Evolutionary conservation across 2,329 filamentous ascomycete genomes (phyloP).

Genomic region (Pseudogymnoascus sp.): DNA sequence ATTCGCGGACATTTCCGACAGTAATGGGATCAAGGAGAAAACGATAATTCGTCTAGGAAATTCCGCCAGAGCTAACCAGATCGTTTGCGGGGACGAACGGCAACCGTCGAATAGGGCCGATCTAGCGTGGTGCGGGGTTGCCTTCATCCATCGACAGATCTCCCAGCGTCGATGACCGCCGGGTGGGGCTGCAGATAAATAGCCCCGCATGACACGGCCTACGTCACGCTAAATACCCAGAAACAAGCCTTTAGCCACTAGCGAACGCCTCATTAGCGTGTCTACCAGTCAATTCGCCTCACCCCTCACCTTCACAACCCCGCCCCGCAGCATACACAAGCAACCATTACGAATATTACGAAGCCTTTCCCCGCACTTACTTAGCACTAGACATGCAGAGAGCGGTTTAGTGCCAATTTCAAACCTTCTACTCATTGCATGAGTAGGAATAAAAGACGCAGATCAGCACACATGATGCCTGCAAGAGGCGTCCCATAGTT

Average conservation of each 20-base stretch:
- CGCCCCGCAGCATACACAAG: conserved; percentile 20
- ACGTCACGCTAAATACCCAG: background rate
- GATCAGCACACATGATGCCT: background rate
- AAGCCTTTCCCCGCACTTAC: background rate
- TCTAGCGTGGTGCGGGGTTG: background rate
- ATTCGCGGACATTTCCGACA: background rate
- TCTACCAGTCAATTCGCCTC: conserved; percentile 10
- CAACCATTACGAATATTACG: background rate
- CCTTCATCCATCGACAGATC: background rate
- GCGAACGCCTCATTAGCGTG: conserved; percentile 22
- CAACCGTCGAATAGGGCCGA: background rate
- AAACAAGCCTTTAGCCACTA: conserved; percentile 32
- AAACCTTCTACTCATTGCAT: background rate
- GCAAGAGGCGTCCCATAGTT: no score
- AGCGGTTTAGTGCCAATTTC: background rate
- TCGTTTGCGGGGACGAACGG: background rate
- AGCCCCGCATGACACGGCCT: background rate
- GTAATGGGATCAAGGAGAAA: background rate
- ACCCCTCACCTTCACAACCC: background rate
- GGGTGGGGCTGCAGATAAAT: background rate
- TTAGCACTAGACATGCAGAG: background rate
- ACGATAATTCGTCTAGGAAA: no score
- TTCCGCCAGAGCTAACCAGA: background rate
- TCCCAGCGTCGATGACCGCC: background rate
- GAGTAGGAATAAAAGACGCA: background rate